Base-by-base conservation (phyloP, 2,329 filamentous ascomycete genomes). In the Pochonia chlamydosporia region DNA sequence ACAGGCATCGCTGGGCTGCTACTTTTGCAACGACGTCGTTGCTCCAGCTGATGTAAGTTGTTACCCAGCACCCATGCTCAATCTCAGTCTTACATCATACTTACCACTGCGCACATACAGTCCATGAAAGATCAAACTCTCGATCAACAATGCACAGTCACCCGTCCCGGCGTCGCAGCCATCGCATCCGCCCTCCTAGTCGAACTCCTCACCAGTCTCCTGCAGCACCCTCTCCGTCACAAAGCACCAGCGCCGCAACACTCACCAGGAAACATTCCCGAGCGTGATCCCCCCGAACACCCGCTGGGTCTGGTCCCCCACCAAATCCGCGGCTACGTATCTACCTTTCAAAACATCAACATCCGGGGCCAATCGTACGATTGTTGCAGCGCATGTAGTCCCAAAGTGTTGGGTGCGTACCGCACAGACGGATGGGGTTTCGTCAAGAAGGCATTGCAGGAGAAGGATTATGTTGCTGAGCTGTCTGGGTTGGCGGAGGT, bases 1-100 rank as follows among this genome's bases (percentile, higher is more conserved):
- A n/a, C 73, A 81, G 46, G 72, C 81, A 44, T 82, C 88, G 23
- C 74, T 97, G 23, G 93, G 93, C 9, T 99, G 93, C 68, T 99
- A 99, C 65, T 99, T 97, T 67, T 99, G 93, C 70, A 97, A 95
- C 59, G 93, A 99, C 63, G 92, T 99, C 23, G 92, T 97, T 43
- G 89, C 92, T 6, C 93, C 93, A 20, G 85, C 85, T 52, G 89
- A 97, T 70, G 91, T 95, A 72, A 81, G 85, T 77, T 8, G n/a
- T 30, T 36, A 13, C 13, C 3, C n/a, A n/a, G n/a, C n/a, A 2
- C 26, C 7, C 10, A 16, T 39, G 5, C 23, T 30, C 42, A 11
- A 28, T 24, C 30, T n/a, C 20, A 25, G 4, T 8, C 31, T 23
- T 6, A 8, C 9, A 18, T 5, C 21, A 23, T n/a, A 35, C 10